Evolutionary conservation across 2,329 filamentous ascomycete genomes (phyloP), one percentile per base, ranked within the genome.

Genomic region (Trichoderma sp.): DNA sequence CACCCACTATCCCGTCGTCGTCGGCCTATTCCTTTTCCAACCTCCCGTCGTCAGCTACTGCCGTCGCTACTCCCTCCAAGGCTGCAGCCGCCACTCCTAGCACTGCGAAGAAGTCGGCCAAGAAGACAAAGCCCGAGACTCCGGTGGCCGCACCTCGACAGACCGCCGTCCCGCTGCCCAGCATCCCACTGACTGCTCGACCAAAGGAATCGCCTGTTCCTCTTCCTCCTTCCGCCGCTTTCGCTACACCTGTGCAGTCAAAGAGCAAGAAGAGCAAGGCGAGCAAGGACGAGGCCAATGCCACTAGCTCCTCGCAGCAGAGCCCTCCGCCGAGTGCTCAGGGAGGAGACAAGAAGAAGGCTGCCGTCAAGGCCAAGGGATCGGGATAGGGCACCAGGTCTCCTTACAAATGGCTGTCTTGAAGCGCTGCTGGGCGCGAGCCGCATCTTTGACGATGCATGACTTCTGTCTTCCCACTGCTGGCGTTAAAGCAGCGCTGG

Each of bases 161-260:
- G 56, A 74, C 74, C 19, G 69, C 68, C 5, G 72, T 77, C 4
- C 77, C 75, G 7, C 68, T 79, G 6, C 79, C 78, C 10, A 69
- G 66, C n/a, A 67, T 79, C 15, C 78, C 77, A 39, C 70, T 73
- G 24, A 72, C 72, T 7, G 74, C 73, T 3, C 73, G 68, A 24
- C 64, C 67, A 47, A 72, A 70, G 52, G 67, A 70, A 26, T 72
- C 74, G 12, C 69, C 72, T 12, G 69, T 70, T 3, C 71, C 72
- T 24, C 34, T 69, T 21, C 58, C 58, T 7, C 67, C 71, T n/a
- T 64, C 59, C 17, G 67, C 67, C 30, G 51, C 45, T 28, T 44
- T 51, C 3, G 17, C 57, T 39, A 62, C 68, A 3, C 71, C 75
- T 19, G 64, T 67, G 39, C 63, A 68, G 26, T 65, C 63, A 63